Evolutionary conservation across 129 eudicot species (phyloP), one percentile per base, ranked within the genome.

Genomic region (Mikania micrantha): DNA sequence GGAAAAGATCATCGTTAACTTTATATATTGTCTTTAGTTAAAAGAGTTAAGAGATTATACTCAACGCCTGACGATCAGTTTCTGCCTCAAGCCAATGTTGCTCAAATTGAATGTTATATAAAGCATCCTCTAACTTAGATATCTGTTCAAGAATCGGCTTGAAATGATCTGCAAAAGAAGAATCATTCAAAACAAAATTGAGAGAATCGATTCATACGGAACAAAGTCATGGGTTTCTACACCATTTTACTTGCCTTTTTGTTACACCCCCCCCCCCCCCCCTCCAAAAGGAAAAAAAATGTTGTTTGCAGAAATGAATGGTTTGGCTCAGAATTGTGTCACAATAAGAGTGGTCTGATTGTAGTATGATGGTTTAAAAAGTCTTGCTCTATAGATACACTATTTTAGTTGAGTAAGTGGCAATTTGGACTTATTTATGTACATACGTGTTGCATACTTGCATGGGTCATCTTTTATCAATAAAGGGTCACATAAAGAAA

Each of bases 31-130:
- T 54, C 36, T 32, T 5, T 32, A 32, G 44, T 15, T 58, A 5
- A 22, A 24, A 44, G 42, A 12, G 39, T 67, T 16, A 15, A 32
- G 60, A 60, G 32, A 67, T 44, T 6, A 16, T 83, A 93, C 99
- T 79, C 74, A 84, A 53, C 40, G 92, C 86, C 72, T 86, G 99
- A 19, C 99, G 90, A 48, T 89, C 90, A n/a, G 93, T 88, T 74
- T 93, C 92, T 1, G 96, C 96, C 80, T 83, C 87, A 7, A 93
- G 82, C 96, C 96, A 93, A 79, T 89, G 99, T 73, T 93, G 96
- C 76, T 88, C 95, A 60, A 88, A 89, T 22, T 79, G 92, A 64
- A 93, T 79, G 69, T 81, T 82, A 74, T 84, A 84, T 36, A 93
- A 64, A 72, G 99, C 95, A 73, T 89, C 90, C 63, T 83, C 88